Evolutionary conservation across 768 basidiomycete species (phyloP).

Genomic region (Cystofilobasidium bisporidii): DNA sequence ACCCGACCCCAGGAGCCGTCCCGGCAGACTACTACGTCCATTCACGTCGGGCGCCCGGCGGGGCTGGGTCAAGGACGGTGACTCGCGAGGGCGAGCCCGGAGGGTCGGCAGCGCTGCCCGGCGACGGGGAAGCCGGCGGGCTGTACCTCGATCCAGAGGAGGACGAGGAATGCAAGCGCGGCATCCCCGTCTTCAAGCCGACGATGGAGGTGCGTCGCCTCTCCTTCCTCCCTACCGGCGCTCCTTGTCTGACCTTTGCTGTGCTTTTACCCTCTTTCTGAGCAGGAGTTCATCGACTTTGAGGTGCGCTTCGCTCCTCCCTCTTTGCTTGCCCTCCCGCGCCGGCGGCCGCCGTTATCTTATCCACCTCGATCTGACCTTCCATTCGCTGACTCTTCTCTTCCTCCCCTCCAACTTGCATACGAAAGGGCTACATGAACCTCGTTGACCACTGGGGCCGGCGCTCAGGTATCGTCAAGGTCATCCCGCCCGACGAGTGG

Average conservation of each 20-base stretch:
- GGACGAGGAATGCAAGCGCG: constrained; percentile 42
- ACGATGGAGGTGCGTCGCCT: constrained; percentile 72
- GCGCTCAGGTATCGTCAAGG: constrained; percentile 85
- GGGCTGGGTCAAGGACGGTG: not conserved
- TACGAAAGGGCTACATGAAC: constrained; percentile 78
- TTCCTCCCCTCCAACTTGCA: constrained; percentile 50
- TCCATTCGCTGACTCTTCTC: not conserved
- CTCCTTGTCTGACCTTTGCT: not conserved
- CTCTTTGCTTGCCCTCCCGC: too few relatives aligned
- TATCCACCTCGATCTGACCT: not conserved
- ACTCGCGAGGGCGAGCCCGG: too few relatives aligned
- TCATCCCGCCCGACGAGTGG: constrained; percentile 94
- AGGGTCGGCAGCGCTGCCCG: not conserved
- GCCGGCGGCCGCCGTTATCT: not conserved
- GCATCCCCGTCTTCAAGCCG: constrained; percentile 94
- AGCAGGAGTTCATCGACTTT: constrained; percentile 26
- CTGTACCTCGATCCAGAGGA: constrained; percentile 36
- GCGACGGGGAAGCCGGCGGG: constrained; percentile 37
- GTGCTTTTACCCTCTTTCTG: not conserved
- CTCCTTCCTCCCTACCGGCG: constrained; percentile 2
- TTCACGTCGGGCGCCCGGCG: not conserved
- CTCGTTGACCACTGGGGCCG: constrained; percentile 81
- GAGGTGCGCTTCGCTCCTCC: constrained; percentile 23
- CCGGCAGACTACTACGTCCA: constrained; percentile 13
- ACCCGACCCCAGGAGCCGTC: constrained; percentile 5